These are phyloP conservation scores for Lolium perenne DNA, from an alignment of 176 grass and related monocot species.

Conservation along the genomic window DNA sequence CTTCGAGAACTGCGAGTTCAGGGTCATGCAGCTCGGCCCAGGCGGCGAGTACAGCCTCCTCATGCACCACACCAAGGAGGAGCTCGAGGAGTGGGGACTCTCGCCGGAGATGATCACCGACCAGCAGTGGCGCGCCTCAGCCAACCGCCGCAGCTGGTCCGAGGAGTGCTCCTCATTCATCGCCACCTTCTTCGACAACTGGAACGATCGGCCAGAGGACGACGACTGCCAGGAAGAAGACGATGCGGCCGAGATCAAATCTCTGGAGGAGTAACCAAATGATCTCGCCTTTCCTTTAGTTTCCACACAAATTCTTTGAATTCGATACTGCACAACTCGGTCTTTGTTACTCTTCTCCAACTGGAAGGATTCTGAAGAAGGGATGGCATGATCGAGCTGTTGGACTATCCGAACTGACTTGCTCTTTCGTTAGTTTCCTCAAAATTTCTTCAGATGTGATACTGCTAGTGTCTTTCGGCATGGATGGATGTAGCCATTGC, in stretches of 20 bases:
- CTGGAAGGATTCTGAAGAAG: constrained; percentile 19
- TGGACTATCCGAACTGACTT: constrained; percentile 27
- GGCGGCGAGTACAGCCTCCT: constrained; percentile 89
- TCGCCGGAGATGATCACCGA: constrained; percentile 92
- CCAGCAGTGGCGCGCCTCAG: constrained; percentile 83
- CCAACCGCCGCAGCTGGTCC: constrained; percentile 59
- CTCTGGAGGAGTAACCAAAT: neutral
- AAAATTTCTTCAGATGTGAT: constrained; percentile 32
- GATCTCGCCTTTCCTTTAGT: neutral
- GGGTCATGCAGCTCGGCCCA: constrained; percentile 92
- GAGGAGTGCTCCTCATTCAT: constrained; percentile 74
- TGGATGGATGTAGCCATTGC: neutral
- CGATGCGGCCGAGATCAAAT: neutral
- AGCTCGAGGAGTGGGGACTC: constrained; percentile 81
- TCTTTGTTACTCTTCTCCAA: constrained; percentile 60
- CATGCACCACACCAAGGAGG: constrained; percentile 84
- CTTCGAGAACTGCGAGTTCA: constrained; percentile 81
- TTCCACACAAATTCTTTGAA: neutral
- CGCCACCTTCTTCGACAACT: constrained; percentile 68
- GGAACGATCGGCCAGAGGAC: neutral
- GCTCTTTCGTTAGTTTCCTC: neutral
- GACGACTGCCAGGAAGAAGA: neutral
- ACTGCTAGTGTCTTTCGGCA: neutral
- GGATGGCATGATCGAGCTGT: neutral
- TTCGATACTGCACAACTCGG: constrained; percentile 7